phyloP scores from a whole-genome alignment of 805 yeast genomes.

The Ogataea corticis region DNA sequence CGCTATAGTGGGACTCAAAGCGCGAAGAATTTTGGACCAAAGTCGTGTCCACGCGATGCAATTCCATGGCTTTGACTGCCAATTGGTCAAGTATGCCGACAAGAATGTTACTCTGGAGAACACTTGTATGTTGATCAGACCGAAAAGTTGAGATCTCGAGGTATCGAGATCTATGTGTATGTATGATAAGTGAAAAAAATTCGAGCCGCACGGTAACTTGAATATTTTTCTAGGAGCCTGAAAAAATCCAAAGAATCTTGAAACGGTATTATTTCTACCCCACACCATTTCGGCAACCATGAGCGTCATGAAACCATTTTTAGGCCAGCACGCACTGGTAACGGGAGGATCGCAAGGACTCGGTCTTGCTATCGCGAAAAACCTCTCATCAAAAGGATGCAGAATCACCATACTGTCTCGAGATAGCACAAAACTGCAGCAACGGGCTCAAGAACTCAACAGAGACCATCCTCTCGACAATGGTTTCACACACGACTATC shows the following conservation, averaged over 20 bases:
- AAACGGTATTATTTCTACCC: no score
- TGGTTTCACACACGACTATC: conserved; percentile 31
- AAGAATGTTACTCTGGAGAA: conserved; percentile 68
- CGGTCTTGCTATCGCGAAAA: conserved; percentile 56
- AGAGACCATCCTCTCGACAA: conserved; percentile 12
- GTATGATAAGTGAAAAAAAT: neutral
- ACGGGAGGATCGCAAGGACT: conserved; percentile 76
- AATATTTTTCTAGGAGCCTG: neutral
- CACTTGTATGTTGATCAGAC: conserved; percentile 28
- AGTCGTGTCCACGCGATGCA: conserved; percentile 57
- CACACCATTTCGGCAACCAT: neutral
- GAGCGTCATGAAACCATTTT: neutral
- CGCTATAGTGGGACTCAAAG: conserved; percentile 60
- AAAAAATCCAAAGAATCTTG: neutral
- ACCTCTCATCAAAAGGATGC: conserved; percentile 53
- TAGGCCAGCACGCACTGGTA: conserved; percentile 42
- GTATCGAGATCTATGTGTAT: no score
- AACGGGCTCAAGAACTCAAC: conserved; percentile 25
- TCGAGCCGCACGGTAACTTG: neutral
- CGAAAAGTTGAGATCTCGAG: neutral
- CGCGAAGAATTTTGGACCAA: conserved; percentile 74
- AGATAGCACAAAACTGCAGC: conserved; percentile 37
- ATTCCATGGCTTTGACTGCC: conserved; percentile 41
- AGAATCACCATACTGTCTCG: conserved; percentile 53
- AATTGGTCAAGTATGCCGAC: conserved; percentile 60